Conservation (phyloP, 106 monocot species). For the Acorus calamus region DNA sequence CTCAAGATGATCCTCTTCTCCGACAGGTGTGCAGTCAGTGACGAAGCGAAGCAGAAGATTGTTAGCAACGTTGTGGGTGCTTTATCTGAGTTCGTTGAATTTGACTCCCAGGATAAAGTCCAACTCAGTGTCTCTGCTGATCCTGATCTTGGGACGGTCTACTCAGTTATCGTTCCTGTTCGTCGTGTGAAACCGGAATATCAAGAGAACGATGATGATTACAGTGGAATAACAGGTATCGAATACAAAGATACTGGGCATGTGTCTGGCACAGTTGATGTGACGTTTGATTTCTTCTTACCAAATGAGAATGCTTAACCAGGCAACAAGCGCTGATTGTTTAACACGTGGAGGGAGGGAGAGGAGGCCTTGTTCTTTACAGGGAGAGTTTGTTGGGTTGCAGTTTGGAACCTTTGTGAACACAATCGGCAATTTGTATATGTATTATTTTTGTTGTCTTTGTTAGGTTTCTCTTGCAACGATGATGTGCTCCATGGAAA, state of each 20-base stretch:
- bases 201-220: conserved; percentile 76
- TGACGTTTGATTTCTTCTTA: conserved; percentile 77
- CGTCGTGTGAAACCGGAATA: conserved; percentile 74
- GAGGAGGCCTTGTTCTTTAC: too few species aligned
- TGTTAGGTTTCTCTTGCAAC: too few species aligned
- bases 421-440: too few species aligned
- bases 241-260: conserved; percentile 76
- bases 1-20: conserved; percentile 95
- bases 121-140: conserved; percentile 82
- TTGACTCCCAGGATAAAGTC: conserved; percentile 86
- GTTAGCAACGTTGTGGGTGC: conserved; percentile 54
- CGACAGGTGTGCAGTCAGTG: conserved; percentile 82
- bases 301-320: conserved; percentile 24
- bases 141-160: conserved; percentile 68
- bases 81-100: conserved; percentile 90
- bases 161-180: conserved; percentile 81
- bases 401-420: too few species aligned
- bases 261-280: conserved; percentile 63
- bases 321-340: too few species aligned
- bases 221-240: conserved; percentile 52
- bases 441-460: too few species aligned
- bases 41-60: conserved; percentile 89
- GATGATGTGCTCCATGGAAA: too few species aligned
- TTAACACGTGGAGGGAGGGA: too few species aligned
- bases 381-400: too few species aligned